Conservation (phyloP, 305 asterid species). For the Fraxinus paxiana region DNA sequence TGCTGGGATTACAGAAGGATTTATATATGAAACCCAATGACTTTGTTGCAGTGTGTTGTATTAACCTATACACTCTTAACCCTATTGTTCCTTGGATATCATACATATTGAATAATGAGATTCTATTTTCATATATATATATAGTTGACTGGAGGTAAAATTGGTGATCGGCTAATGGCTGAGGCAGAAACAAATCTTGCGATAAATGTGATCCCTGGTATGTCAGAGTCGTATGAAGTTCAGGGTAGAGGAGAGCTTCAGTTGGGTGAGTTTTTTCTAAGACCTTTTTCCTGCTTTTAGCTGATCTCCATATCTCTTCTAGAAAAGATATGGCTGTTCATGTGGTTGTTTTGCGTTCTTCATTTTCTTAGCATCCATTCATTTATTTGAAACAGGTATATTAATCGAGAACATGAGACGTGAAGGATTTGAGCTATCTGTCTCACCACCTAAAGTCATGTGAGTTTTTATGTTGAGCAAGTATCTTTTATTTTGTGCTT, state of each 20-base stretch:
- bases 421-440: slow-evolving; percentile 93
- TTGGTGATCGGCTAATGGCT: slow-evolving; percentile 87
- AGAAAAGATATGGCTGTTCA: slow-evolving; percentile 8
- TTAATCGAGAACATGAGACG: slow-evolving; percentile 99
- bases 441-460: slow-evolving; percentile 99
- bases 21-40: neutral
- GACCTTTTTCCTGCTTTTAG: neutral
- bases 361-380: slow-evolving; percentile 17
- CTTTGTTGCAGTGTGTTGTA: neutral
- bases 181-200: slow-evolving; percentile 98
- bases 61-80: slow-evolving; percentile 10
- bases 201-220: slow-evolving; percentile 80
- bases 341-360: neutral
- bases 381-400: slow-evolving; percentile 56
- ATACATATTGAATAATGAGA: slow-evolving; percentile 17
- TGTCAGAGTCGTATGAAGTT: slow-evolving; percentile 94
- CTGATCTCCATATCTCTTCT: neutral
- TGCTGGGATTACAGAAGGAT: neutral
- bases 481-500: slow-evolving; percentile 8
- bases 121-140: slow-evolving; percentile 18
- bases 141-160: slow-evolving; percentile 96
- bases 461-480: slow-evolving; percentile 43
- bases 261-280: slow-evolving; percentile 56
- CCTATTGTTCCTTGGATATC: slow-evolving; percentile 1
- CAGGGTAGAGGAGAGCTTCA: slow-evolving; percentile 99